These are phyloP conservation scores for Populus davidiana DNA, from an alignment of 345 rosid genomes.

Conservation along the genomic window DNA sequence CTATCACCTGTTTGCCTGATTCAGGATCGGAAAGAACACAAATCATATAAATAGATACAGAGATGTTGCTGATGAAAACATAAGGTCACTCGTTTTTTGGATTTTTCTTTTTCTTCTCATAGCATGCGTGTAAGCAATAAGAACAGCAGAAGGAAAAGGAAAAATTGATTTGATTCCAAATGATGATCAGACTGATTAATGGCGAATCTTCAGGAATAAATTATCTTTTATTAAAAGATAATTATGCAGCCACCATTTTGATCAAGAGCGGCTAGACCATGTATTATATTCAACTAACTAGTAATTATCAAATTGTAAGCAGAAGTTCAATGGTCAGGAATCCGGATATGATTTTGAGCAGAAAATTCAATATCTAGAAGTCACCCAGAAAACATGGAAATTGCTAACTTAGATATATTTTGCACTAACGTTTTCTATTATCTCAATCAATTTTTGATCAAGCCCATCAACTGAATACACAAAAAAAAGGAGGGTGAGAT, in stretches of 20 bases:
- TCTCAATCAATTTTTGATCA: not conserved
- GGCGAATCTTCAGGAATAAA: not conserved
- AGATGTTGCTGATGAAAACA: not conserved
- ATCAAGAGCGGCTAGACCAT: not conserved
- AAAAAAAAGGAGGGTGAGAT: not conserved
- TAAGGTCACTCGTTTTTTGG: not conserved
- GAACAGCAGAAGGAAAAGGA: not conserved
- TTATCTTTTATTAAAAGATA: too few relatives aligned
- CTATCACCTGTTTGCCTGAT: conserved; percentile 22
- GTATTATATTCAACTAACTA: not conserved
- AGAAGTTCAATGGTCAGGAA: not conserved
- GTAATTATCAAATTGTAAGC: not conserved
- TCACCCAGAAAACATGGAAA: not conserved
- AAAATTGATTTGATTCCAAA: not conserved
- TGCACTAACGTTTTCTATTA: not conserved
- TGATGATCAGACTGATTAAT: not conserved
- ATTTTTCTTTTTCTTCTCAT: too few relatives aligned
- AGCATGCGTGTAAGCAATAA: not conserved
- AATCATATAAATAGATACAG: not conserved
- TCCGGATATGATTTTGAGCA: not conserved
- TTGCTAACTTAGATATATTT: not conserved
- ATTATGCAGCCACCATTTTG: not conserved
- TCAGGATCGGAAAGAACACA: too few relatives aligned
- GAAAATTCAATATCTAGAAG: not conserved
- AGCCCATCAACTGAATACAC: not conserved